These are phyloP conservation scores for Fusarium chlamydosporum DNA, from an alignment of 2,329 filamentous ascomycete genomes.

Conservation along the genomic window DNA sequence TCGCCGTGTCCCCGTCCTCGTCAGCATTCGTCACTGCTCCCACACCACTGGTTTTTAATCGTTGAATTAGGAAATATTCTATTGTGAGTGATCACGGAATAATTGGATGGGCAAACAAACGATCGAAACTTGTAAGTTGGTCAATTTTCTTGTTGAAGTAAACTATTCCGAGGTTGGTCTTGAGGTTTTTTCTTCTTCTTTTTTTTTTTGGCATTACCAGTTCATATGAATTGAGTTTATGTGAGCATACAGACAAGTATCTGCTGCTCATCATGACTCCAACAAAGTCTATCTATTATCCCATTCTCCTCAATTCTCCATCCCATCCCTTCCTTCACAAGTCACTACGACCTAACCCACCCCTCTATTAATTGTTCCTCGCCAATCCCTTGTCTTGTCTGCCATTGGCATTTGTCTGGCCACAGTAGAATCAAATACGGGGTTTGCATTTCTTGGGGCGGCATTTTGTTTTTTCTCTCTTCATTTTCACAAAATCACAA, in stretches of 20 bases:
- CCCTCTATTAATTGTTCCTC: constrained; percentile 36
- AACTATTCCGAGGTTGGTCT: background rate
- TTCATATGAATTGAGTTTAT: constrained; percentile 16
- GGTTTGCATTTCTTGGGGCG: constrained; percentile 29
- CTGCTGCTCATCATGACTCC: constrained; percentile 27
- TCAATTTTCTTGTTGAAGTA: constrained; percentile 8
- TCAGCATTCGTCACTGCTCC: constrained; percentile 46
- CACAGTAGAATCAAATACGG: constrained; percentile 37
- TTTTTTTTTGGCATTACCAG: background rate
- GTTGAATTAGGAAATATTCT: constrained; percentile 31
- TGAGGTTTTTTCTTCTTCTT: background rate
- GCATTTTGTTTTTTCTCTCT: constrained; percentile 38
- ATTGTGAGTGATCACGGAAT: constrained; percentile 22
- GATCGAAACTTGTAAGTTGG: constrained; percentile 22
- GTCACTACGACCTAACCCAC: constrained; percentile 12
- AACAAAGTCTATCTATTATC: constrained; percentile 33
- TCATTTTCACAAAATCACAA: constrained; percentile 3
- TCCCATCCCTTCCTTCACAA: constrained; percentile 11
- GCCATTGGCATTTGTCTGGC: constrained; percentile 40
- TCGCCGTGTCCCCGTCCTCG: constrained; percentile 28
- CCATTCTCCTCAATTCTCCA: constrained; percentile 39
- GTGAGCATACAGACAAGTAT: constrained; percentile 11
- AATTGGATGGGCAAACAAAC: constrained; percentile 15
- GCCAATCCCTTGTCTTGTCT: constrained; percentile 31
- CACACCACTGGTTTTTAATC: constrained; percentile 42